phyloP scores from a whole-genome alignment of 208 protist genomes.

The Porcisia hertigi region DNA sequence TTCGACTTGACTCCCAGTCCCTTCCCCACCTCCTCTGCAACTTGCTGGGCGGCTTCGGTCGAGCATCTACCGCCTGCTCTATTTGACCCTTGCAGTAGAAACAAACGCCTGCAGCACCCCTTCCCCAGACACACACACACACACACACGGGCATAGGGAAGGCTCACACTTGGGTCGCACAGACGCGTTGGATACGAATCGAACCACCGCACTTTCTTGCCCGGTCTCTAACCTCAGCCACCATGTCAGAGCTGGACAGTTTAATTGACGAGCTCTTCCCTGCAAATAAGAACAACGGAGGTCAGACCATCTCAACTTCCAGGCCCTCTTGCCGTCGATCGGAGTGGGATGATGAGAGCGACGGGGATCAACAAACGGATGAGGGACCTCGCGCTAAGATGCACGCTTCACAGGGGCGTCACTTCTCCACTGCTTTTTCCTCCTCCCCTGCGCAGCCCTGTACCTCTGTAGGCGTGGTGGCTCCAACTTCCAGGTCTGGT shows the following conservation, averaged over 20 bases:
- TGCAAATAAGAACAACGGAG: constrained; percentile 9
- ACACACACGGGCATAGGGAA: neutral
- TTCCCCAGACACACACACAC: neutral
- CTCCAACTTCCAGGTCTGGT: neutral
- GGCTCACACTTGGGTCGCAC: neutral
- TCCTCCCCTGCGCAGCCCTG: neutral
- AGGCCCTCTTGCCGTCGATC: constrained; percentile 8
- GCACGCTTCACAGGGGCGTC: neutral
- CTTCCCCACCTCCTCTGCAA: neutral
- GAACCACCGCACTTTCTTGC: neutral
- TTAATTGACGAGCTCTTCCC: constrained; percentile 84
- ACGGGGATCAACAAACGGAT: constrained; percentile 23
- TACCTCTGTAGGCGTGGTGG: neutral
- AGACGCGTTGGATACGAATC: neutral
- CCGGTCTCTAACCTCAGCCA: neutral
- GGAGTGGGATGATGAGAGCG: constrained; percentile 64
- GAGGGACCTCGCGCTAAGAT: too few species aligned
- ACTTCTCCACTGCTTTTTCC: neutral
- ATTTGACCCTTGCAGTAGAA: neutral
- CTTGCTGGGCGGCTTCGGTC: neutral
- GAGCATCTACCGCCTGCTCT: neutral
- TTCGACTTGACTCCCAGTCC: neutral
- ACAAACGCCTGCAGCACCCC: too few species aligned
- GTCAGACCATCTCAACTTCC: neutral
- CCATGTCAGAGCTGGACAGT: constrained; percentile 50